phyloP scores from a whole-genome alignment of 208 protist species.

The Trypanosomatidae sp. region DNA sequence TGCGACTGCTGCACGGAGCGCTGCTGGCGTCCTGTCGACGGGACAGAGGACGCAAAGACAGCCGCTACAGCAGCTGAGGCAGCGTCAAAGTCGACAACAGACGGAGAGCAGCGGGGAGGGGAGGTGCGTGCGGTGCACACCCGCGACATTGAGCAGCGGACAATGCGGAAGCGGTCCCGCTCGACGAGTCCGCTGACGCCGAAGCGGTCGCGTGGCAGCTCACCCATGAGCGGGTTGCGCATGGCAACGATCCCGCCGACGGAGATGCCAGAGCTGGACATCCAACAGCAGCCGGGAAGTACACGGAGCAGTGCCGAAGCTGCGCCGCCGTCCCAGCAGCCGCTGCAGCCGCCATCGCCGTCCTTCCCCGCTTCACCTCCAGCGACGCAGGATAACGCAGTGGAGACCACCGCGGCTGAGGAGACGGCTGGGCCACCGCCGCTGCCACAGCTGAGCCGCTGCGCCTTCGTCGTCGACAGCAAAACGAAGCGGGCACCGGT shows the following conservation, averaged over 20 bases:
- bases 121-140: constrained; percentile 10
- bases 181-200: constrained; percentile 52
- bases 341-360: not conserved
- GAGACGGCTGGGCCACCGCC: not conserved
- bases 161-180: constrained; percentile 43
- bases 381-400: no score
- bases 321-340: no score
- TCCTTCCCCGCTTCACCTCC: no score
- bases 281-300: no score
- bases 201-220: constrained; percentile 37
- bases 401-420: not conserved
- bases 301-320: no score
- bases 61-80: not conserved
- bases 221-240: constrained; percentile 34
- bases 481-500: constrained; percentile 48
- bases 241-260: constrained; percentile 25
- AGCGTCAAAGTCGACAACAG: no score
- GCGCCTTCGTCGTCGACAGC: constrained; percentile 76
- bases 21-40: constrained; percentile 52
- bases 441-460: constrained; percentile 39
- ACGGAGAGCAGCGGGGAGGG: not conserved
- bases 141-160: constrained; percentile 22
- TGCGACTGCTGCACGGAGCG: constrained; percentile 86
- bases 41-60: no score
- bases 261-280: constrained; percentile 43